Percentiles rank a stretch among this genome's conserved stretches.
These are phyloP conservation scores for Herpetospermum pedunculosum DNA, from an alignment of 306 rosid species.

Conservation along the genomic window DNA sequence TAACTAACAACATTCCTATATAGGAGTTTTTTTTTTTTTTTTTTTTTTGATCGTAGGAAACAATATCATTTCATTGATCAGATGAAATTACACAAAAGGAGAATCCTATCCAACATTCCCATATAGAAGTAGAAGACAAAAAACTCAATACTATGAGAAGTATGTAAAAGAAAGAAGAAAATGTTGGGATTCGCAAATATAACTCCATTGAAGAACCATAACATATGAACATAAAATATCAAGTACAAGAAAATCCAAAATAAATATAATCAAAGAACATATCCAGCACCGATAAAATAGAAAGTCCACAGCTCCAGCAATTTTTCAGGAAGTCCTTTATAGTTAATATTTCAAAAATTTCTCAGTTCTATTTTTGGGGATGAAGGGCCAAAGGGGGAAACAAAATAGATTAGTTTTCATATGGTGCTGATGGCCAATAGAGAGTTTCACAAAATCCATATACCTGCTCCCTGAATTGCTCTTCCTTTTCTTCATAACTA, in stretches of 20 bases:
- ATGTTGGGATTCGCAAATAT: not conserved
- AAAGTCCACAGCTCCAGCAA: not conserved
- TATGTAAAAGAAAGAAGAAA: not conserved
- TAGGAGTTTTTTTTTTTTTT: too few species aligned
- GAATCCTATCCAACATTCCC: too few species aligned
- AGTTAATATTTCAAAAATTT: not conserved
- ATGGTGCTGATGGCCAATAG: not conserved
- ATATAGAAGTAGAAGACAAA: not conserved
- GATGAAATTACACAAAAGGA: too few species aligned
- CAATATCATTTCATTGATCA: too few species aligned
- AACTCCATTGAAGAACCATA: not conserved
- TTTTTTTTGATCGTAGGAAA: too few species aligned
- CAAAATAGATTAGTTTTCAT: not conserved
- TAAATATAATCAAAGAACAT: not conserved
- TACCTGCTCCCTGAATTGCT: conserved; percentile 91
- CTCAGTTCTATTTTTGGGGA: not conserved
- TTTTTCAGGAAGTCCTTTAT: not conserved
- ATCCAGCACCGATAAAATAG: not conserved
- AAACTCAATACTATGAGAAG: not conserved
- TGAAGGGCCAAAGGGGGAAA: not conserved
- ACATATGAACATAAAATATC: not conserved
- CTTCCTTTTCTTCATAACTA: conserved; percentile 98
- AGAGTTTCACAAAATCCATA: not conserved
- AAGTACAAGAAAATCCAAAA: not conserved
- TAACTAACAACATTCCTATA: not conserved